Evolutionary conservation across 345 rosid genomes (phyloP).

Genomic region (Corymbia maculata): DNA sequence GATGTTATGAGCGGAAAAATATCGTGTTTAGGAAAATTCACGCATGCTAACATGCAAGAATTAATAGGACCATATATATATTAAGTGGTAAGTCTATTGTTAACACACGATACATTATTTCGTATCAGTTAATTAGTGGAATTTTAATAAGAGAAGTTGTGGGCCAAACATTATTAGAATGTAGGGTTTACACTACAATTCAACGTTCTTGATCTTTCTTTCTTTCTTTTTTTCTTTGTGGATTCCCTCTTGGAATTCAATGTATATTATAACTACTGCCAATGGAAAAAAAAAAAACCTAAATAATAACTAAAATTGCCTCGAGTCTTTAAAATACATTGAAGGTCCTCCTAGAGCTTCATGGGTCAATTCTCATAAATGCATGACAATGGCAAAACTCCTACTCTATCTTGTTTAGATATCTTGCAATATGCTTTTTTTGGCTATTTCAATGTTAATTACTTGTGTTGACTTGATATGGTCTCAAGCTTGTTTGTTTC

Average conservation of each 20-base stretch:
- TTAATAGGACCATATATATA: too few species aligned
- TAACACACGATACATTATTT: neutral
- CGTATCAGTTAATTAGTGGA: neutral
- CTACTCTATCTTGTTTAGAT: neutral
- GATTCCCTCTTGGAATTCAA: neutral
- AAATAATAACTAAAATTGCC: neutral
- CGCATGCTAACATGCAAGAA: neutral
- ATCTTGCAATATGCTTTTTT: neutral
- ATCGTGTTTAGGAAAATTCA: neutral
- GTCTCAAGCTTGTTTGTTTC: too few species aligned
- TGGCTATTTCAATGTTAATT: neutral
- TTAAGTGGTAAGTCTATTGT: fast-evolving
- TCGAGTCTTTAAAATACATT: neutral
- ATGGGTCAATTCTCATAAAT: neutral
- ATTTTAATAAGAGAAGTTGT: neutral
- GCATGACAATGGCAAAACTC: neutral
- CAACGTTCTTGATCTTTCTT: neutral
- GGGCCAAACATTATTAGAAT: neutral
- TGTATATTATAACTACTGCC: neutral
- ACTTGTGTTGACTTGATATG: neutral
- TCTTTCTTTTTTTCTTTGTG: neutral
- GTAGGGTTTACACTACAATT: neutral
- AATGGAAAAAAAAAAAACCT: neutral
- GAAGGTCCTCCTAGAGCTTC: neutral
- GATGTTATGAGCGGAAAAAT: fast-evolving